Evolutionary conservation across 2,329 filamentous ascomycete species (phyloP), one percentile per base, ranked within the genome.

Genomic region (Hymenoscyphus infarciens): DNA sequence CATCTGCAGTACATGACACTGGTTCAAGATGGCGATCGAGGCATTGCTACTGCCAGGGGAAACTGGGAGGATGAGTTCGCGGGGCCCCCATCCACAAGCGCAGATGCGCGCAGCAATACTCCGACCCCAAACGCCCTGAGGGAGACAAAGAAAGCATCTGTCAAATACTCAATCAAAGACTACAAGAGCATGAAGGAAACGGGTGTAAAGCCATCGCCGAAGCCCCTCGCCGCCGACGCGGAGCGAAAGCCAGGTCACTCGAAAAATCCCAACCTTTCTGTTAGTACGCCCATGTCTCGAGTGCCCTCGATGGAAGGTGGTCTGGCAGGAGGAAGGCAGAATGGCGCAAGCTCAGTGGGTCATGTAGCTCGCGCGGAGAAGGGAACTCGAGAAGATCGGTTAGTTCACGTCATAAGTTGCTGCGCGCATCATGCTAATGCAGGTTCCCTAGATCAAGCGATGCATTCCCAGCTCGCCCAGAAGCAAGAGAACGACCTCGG

Each of bases 1-100:
- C 59, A 68, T 39, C 60, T 73, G 25, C 71, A 74, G 54, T 73
- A 74, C 55, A 70, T 74, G 68, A 74, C 73, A 0, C 62, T 74
- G 53, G 61, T 73, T 4, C 67, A 66, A 16, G 61, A 67, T 31
- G 67, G 61, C 25, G 68, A 70, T 35, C 68, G 72, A 49, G 73
- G 69, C 29, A 65, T 71, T 25, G 68, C 66, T 11, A 59, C 61
- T 19, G 66, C 71, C 16, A 64, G 64, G 52, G 69, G 68, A 16
- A 67, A 72, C 59, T 73, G 70, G 70, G 64, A 71, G 38, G 71
- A 71, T 57, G 65, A 69, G 52, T 67, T 68, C 16, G 62, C 70
- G 22, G 66, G 60, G 15, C 69, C 71, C 3, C 56, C 63, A 42
- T 31, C 60, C 11, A 33, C 54, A 10, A 70, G 67, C 62, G 55